Percentiles rank a stretch among this genome's conserved stretches.
phyloP scores from a whole-genome alignment of 352 stramenopile genomes.

The Halophytophthora polymorphica region DNA sequence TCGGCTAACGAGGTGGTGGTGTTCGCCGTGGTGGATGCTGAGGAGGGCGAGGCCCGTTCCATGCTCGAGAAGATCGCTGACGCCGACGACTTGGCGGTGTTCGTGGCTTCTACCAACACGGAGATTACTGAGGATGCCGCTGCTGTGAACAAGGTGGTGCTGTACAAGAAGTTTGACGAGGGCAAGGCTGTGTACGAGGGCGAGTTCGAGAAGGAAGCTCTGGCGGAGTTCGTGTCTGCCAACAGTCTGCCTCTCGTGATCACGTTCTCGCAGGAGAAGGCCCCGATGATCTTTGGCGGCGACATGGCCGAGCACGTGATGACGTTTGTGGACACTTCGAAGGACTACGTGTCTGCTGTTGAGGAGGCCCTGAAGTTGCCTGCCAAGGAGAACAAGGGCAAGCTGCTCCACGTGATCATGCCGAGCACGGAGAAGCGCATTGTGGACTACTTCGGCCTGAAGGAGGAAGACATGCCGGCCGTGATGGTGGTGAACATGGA shows the following conservation, averaged over 20 bases:
- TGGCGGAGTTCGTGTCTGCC: constrained; percentile 66
- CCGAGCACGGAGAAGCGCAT: constrained; percentile 87
- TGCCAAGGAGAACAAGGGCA: constrained; percentile 81
- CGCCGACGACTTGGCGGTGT: constrained; percentile 69
- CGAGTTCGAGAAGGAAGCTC: constrained; percentile 60
- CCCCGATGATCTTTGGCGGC: constrained; percentile 89
- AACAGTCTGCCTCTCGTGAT: constrained; percentile 90
- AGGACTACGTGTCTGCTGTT: constrained; percentile 62
- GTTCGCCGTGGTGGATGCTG: constrained; percentile 79
- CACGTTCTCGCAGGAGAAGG: constrained; percentile 88
- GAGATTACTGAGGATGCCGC: constrained; percentile 55
- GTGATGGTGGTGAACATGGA: constrained; percentile 91
- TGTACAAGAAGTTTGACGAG: constrained; percentile 89
- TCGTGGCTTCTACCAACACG: constrained; percentile 70
- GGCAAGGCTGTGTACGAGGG: constrained; percentile 76
- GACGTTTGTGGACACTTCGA: constrained; percentile 73
- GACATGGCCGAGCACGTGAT: constrained; percentile 87
- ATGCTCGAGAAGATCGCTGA: constrained; percentile 77
- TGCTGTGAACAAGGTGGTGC: constrained; percentile 61
- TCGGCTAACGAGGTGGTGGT: constrained; percentile 85
- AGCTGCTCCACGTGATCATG: constrained; percentile 89
- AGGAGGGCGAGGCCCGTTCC: constrained; percentile 60
- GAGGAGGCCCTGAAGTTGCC: constrained; percentile 57
- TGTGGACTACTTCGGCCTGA: constrained; percentile 93
- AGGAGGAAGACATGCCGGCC: constrained; percentile 79